phyloP scores from a whole-genome alignment of 352 stramenopile species.

The Phytopythium kandeliae region DNA sequence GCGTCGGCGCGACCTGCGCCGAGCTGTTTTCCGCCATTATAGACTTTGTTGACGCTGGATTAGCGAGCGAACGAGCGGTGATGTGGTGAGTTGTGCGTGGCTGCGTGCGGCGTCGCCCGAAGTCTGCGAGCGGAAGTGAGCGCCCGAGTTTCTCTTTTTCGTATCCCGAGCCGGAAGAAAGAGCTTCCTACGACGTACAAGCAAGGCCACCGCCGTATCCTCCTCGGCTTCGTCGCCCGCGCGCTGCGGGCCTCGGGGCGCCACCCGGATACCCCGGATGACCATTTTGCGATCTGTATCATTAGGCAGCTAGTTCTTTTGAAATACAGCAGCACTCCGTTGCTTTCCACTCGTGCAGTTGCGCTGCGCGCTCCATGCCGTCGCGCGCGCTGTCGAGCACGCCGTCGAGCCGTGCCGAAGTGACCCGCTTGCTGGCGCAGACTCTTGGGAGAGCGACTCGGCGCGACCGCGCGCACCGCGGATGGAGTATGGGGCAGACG shows the following conservation, averaged over 20 bases:
- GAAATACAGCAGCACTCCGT: constrained; percentile 54
- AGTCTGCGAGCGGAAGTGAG: constrained; percentile 21
- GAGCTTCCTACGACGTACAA: constrained; percentile 73
- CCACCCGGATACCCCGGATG: constrained; percentile 36
- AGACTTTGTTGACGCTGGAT: constrained; percentile 21
- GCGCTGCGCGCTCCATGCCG: too few species aligned
- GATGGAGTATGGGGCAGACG: too few species aligned
- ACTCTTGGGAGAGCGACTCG: too few species aligned
- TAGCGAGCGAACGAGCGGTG: constrained; percentile 8
- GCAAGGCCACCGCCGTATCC: constrained; percentile 46
- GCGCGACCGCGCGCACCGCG: too few species aligned
- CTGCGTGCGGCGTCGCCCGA: constrained; percentile 21
- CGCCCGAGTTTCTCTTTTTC: constrained; percentile 33
- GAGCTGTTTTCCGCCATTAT: constrained; percentile 13
- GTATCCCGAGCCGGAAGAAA: constrained; percentile 57
- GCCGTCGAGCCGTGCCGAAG: too few species aligned
- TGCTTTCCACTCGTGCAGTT: constrained; percentile 1
- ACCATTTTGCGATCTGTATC: constrained; percentile 75
- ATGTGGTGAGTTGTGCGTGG: constrained; percentile 23
- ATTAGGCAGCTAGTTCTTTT: constrained; percentile 70
- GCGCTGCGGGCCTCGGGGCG: constrained; percentile 9
- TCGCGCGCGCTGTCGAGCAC: too few species aligned
- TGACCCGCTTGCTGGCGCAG: too few species aligned
- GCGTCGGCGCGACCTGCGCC: constrained; percentile 6
- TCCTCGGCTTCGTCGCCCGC: constrained; percentile 17